Evolutionary conservation across 371 early-diverging fungal species (phyloP).

Genomic region (Apophysomyces sp.): DNA sequence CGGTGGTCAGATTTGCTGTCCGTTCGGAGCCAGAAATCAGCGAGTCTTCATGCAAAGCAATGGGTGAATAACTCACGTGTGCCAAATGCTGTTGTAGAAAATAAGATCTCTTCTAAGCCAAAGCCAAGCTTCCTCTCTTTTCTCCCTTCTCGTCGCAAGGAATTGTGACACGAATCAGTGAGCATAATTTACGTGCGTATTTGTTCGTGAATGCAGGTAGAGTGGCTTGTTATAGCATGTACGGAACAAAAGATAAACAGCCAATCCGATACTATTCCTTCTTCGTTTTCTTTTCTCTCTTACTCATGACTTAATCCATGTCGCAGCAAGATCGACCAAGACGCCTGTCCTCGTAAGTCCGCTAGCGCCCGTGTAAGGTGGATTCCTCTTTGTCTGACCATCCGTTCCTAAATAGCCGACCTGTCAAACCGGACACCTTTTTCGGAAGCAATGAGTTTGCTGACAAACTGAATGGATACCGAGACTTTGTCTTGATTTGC

Average conservation of each 20-base stretch:
- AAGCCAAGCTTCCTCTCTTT: too few relatives aligned
- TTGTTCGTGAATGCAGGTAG: not conserved
- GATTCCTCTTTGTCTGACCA: not conserved
- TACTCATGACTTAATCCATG: not conserved
- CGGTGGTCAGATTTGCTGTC: too few relatives aligned
- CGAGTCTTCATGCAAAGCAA: too few relatives aligned
- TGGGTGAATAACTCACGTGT: too few relatives aligned
- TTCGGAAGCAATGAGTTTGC: not conserved
- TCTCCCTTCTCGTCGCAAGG: too few relatives aligned
- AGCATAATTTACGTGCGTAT: not conserved
- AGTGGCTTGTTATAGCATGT: not conserved
- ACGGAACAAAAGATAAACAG: not conserved
- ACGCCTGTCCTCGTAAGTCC: not conserved
- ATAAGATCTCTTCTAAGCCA: too few relatives aligned
- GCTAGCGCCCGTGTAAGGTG: not conserved
- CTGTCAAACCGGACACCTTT: not conserved
- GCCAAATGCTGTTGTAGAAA: too few relatives aligned
- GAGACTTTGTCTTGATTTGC: conserved; percentile 59
- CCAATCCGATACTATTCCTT: not conserved
- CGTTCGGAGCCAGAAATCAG: too few relatives aligned
- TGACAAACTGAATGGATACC: conserved; percentile 15
- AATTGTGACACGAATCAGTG: too few relatives aligned
- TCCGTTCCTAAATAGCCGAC: not conserved
- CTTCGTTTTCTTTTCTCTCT: not conserved
- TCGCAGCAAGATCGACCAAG: not conserved